Percentiles rank a stretch among this genome's conserved stretches.
Conservation (phyloP, 116 monocot species). For the Trichopus zeylanicus region DNA sequence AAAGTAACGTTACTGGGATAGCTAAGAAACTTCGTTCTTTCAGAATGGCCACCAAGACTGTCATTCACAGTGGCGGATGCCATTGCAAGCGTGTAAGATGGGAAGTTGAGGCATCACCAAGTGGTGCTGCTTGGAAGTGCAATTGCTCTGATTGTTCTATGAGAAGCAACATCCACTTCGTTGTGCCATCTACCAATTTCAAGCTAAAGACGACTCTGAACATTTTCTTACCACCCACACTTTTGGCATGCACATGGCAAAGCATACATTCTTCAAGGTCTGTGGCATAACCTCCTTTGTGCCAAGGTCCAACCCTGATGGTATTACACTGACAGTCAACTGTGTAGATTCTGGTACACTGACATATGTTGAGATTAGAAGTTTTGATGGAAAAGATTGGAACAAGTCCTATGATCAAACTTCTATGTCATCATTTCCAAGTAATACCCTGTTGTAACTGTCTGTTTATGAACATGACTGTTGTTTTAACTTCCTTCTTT, state of each 20-base stretch:
- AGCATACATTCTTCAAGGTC: constrained; percentile 78
- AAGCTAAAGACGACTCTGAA: constrained; percentile 57
- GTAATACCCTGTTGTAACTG: constrained; percentile 1
- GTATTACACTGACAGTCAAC: constrained; percentile 62
- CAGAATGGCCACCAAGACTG: background rate
- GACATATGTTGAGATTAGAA: constrained; percentile 50
- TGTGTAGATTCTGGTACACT: constrained; percentile 69
- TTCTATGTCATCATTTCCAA: constrained; percentile 63
- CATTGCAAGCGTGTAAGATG: constrained; percentile 76
- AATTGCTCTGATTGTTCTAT: constrained; percentile 85
- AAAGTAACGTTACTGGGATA: too few species aligned
- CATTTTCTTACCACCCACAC: constrained; percentile 67
- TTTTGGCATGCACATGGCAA: constrained; percentile 79
- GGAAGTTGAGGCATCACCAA: constrained; percentile 63
- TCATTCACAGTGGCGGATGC: constrained; percentile 71
- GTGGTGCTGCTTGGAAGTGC: constrained; percentile 67
- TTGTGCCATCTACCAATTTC: constrained; percentile 70
- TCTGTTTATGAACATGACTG: background rate
- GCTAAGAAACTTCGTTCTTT: background rate
- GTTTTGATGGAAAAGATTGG: constrained; percentile 80
- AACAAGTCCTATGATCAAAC: constrained; percentile 31
- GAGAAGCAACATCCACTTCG: constrained; percentile 76
- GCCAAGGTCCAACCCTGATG: constrained; percentile 85
- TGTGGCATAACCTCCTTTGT: constrained; percentile 89
- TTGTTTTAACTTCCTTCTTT: background rate